Evolutionary conservation across 345 rosid species (phyloP).

Genomic region (Carallia brachiata): DNA sequence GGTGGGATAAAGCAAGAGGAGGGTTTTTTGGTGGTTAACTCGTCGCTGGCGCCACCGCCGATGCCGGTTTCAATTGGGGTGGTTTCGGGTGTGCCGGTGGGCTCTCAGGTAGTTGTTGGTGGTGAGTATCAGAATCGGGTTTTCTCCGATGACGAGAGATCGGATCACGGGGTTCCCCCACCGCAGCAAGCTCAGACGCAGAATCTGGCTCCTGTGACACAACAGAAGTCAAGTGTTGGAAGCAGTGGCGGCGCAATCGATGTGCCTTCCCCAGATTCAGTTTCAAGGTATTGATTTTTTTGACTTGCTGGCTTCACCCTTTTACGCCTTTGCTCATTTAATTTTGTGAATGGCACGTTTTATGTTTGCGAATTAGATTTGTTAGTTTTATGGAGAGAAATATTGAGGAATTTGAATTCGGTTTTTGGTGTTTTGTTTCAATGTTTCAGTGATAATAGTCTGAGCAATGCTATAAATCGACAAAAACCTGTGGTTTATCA

Average conservation of each 20-base stretch:
- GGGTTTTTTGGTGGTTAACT: slow-evolving; percentile 32
- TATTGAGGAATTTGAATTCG: slow-evolving; percentile 29
- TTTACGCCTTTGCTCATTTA: not conserved
- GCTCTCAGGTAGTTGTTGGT: slow-evolving; percentile 30
- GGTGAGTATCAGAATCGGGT: slow-evolving; percentile 53
- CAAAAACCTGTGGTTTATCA: slow-evolving; percentile 65
- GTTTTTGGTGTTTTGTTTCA: slow-evolving; percentile 24
- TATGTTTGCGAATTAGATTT: not conserved
- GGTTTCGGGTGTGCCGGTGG: slow-evolving; percentile 40
- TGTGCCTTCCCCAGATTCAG: slow-evolving; percentile 81
- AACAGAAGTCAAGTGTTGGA: slow-evolving; percentile 47
- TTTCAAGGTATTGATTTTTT: slow-evolving; percentile 63
- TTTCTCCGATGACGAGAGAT: slow-evolving; percentile 88
- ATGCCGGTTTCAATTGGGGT: slow-evolving; percentile 38
- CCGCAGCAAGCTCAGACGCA: slow-evolving; percentile 44
- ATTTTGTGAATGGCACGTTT: not conserved
- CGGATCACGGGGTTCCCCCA: slow-evolving; percentile 64
- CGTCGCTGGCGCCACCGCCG: slow-evolving; percentile 64
- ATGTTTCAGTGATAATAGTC: slow-evolving; percentile 75
- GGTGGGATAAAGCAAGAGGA: slow-evolving; percentile 43
- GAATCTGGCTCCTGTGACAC: slow-evolving; percentile 46
- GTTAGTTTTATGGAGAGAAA: not conserved
- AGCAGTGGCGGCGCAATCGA: slow-evolving; percentile 34
- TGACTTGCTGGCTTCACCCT: not conserved
- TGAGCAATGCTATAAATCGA: slow-evolving; percentile 57